phyloP scores from a whole-genome alignment of 192 early-diverging fungal genomes.

The Piromyces sp. region DNA sequence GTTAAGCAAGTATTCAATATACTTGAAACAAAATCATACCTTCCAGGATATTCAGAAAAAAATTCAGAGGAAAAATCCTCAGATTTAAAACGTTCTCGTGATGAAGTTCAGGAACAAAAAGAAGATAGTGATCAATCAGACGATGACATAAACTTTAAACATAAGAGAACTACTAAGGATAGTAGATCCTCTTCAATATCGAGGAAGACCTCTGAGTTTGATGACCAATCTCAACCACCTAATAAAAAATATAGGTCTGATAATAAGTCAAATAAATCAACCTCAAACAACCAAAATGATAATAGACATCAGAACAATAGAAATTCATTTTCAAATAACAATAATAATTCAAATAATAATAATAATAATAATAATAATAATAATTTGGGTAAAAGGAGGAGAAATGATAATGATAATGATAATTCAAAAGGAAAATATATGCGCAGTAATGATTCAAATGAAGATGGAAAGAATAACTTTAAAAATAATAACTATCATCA shows the following conservation, averaged over 20 bases:
- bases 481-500: conserved; percentile 3
- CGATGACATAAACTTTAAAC: conserved; percentile 52
- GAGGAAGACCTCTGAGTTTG: not conserved
- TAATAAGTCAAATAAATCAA: not conserved
- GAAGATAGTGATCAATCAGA: conserved; percentile 34
- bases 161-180: conserved; percentile 3
- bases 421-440: conserved; percentile 5
- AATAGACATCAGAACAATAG: conserved; percentile 3
- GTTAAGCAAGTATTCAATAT: conserved; percentile 38
- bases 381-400: conserved; percentile 6
- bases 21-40: conserved; percentile 21
- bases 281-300: conserved; percentile 13
- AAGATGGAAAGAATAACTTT: conserved; percentile 1
- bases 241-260: not conserved
- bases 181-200: not conserved
- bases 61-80: conserved; percentile 7
- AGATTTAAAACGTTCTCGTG: not conserved
- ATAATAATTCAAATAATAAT: not conserved
- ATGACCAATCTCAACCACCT: not conserved
- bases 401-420: conserved; percentile 9
- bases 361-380: conserved; percentile 8
- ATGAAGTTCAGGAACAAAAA: not conserved
- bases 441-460: conserved; percentile 4
- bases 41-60: conserved; percentile 2
- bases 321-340: not conserved